phyloP scores from a whole-genome alignment of 179 eudicot genomes.

The Beta lomatogona region DNA sequence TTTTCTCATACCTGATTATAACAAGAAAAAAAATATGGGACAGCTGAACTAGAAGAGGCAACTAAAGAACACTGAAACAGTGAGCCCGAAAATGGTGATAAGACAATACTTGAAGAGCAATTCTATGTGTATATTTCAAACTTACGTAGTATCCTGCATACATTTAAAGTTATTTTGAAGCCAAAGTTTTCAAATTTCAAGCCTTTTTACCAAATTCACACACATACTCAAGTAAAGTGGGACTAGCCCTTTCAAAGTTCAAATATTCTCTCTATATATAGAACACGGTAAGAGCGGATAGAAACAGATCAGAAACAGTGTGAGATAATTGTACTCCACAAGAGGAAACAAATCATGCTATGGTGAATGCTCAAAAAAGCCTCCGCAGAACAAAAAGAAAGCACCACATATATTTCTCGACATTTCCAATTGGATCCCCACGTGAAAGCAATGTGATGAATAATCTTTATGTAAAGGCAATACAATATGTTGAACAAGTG shows the following conservation, averaged over 20 bases:
- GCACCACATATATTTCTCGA: background rate
- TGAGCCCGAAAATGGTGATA: conserved; percentile 5
- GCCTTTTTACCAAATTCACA: background rate
- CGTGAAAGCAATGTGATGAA: background rate
- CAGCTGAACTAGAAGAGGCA: background rate
- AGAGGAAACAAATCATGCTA: too few relatives aligned
- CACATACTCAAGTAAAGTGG: background rate
- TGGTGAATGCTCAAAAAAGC: too few relatives aligned
- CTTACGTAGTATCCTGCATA: background rate
- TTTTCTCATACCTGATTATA: conserved; percentile 60
- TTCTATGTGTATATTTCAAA: background rate
- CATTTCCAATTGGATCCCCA: background rate
- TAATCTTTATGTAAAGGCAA: background rate
- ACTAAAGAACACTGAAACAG: conserved; percentile 8
- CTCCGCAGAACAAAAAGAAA: too few relatives aligned
- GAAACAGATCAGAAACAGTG: background rate
- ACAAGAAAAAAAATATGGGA: conserved; percentile 6
- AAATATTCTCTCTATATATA: background rate
- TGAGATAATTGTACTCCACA: too few relatives aligned
- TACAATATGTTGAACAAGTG: background rate
- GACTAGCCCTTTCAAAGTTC: background rate
- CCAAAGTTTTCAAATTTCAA: background rate
- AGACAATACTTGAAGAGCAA: background rate
- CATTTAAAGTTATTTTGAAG: background rate
- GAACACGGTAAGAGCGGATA: background rate